A percentile compares a stretch with the other conserved stretches of the same genome.
Conservation (phyloP, 1,284 basidiomycete genomes). For the Moesziomyces sp. region DNA sequence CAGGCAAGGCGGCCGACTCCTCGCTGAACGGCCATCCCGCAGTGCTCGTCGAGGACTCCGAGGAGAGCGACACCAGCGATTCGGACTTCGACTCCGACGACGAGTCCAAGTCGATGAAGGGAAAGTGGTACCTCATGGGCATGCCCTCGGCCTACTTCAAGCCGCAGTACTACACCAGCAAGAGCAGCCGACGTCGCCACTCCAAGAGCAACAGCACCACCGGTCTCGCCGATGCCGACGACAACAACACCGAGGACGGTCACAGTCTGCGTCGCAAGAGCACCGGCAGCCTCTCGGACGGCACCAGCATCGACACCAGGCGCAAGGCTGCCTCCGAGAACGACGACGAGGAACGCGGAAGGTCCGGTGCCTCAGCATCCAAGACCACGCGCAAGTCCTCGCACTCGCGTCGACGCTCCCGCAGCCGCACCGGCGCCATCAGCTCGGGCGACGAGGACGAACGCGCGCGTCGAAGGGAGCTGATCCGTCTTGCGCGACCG, state of each 20-base stretch:
- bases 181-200: slow-evolving; percentile 32
- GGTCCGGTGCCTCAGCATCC: slow-evolving; percentile 12
- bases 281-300: slow-evolving; percentile 34
- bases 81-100: slow-evolving; percentile 43
- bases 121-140: slow-evolving; percentile 63
- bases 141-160: slow-evolving; percentile 60
- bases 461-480: slow-evolving; percentile 52
- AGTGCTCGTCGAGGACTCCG: slow-evolving; percentile 23
- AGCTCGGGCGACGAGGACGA: slow-evolving; percentile 55
- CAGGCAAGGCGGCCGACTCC: neutral
- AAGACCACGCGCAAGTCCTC: slow-evolving; percentile 34
- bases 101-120: slow-evolving; percentile 39
- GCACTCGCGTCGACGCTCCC: slow-evolving; percentile 36
- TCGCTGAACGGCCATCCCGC: slow-evolving; percentile 4
- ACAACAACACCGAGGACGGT: slow-evolving; percentile 19
- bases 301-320: slow-evolving; percentile 8
- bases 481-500: slow-evolving; percentile 59
- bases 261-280: slow-evolving; percentile 41
- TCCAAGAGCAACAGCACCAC: slow-evolving; percentile 16
- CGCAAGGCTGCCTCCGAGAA: slow-evolving; percentile 27
- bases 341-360: slow-evolving; percentile 45
- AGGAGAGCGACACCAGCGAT: slow-evolving; percentile 30
- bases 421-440: slow-evolving; percentile 40
- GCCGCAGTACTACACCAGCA: slow-evolving; percentile 44
- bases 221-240: slow-evolving; percentile 17